Percentiles rank a stretch among this genome's conserved stretches.
These are phyloP conservation scores for Laguncularia racemosa DNA, from an alignment of 345 rosid genomes.

Conservation along the genomic window DNA sequence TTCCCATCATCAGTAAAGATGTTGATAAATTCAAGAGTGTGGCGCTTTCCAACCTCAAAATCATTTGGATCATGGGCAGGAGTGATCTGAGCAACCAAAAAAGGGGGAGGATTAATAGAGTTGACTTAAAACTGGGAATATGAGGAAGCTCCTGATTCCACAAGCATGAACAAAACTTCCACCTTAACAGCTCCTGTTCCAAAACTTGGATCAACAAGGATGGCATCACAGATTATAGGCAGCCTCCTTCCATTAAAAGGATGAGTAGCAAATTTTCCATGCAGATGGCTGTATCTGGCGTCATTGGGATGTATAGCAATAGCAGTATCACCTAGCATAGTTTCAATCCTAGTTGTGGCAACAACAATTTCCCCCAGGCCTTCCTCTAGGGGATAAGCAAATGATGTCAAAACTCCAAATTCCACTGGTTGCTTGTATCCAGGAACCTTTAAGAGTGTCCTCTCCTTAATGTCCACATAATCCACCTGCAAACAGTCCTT, in stretches of 20 bases:
- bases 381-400: slow-evolving; percentile 84
- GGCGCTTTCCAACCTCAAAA: slow-evolving; percentile 89
- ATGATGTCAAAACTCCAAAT: slow-evolving; percentile 85
- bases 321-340: slow-evolving; percentile 97
- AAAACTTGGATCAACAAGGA: slow-evolving; percentile 78
- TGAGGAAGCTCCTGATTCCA: not conserved
- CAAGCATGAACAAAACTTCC: not conserved
- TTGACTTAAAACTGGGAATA: not conserved
- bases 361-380: slow-evolving; percentile 83
- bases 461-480: slow-evolving; percentile 64
- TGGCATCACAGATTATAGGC: slow-evolving; percentile 68
- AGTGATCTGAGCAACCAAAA: slow-evolving; percentile 58
- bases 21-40: slow-evolving; percentile 69
- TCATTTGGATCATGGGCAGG: slow-evolving; percentile 98
- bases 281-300: slow-evolving; percentile 73
- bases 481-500: slow-evolving; percentile 57
- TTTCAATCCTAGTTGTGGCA: slow-evolving; percentile 96
- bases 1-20: slow-evolving; percentile 89
- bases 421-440: slow-evolving; percentile 82
- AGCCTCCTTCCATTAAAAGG: slow-evolving; percentile 90
- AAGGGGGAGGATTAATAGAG: slow-evolving; percentile 1
- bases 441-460: slow-evolving; percentile 57
- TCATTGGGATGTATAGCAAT: slow-evolving; percentile 93
- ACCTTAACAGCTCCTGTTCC: slow-evolving; percentile 99
- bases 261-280: slow-evolving; percentile 77